These are phyloP conservation scores for Apiospora saccharicola DNA, from an alignment of 2,329 filamentous ascomycete species.

Conservation along the genomic window DNA sequence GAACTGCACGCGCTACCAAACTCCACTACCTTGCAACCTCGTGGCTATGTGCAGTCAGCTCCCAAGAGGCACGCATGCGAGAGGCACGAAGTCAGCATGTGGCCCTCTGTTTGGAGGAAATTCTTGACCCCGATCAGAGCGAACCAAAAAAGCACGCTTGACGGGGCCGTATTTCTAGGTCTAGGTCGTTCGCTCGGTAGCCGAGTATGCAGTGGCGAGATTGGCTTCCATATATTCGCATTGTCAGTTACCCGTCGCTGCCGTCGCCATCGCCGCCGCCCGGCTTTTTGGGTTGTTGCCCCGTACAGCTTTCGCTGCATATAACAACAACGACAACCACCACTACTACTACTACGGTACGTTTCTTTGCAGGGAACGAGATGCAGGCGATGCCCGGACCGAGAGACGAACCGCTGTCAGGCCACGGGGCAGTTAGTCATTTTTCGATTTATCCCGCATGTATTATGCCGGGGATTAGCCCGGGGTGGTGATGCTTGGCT, in stretches of 20 bases:
- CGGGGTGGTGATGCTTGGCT: constrained; percentile 12
- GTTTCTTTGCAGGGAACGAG: neutral
- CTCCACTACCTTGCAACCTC: neutral
- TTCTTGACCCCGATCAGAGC: neutral
- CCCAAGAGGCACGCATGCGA: neutral
- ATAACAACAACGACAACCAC: neutral
- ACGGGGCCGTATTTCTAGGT: neutral
- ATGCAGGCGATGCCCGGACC: neutral
- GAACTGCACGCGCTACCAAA: neutral
- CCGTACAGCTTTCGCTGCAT: neutral
- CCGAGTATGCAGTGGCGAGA: constrained; percentile 6
- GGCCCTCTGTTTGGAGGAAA: constrained; percentile 13
- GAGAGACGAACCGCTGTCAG: constrained; percentile 7
- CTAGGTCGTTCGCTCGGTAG: neutral
- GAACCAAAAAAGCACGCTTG: neutral
- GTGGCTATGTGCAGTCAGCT: neutral
- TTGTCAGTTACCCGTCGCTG: neutral
- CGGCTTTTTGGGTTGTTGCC: neutral
- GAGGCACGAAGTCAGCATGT: neutral
- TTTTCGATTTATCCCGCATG: constrained; percentile 9
- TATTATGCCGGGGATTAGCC: constrained; percentile 3
- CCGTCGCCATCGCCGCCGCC: neutral
- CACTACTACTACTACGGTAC: neutral
- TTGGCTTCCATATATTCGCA: neutral
- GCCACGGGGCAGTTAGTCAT: neutral